phyloP scores from a whole-genome alignment of 2,329 filamentous ascomycete genomes.

The Aspergillus sergii region DNA sequence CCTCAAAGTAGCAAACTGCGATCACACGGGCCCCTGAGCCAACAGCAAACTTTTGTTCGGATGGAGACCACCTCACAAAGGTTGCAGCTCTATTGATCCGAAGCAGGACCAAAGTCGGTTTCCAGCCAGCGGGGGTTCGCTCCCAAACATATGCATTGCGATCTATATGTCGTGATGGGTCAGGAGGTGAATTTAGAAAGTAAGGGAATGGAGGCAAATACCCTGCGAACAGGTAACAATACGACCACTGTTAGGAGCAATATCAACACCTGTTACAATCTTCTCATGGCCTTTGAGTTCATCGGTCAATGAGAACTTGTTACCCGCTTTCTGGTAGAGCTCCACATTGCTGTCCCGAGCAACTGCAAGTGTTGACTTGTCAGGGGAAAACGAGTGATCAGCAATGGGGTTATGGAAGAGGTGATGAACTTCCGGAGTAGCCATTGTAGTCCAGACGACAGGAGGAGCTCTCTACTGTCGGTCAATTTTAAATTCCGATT shows the following conservation, averaged over 20 bases:
- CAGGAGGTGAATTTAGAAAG: background rate
- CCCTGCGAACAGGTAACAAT: conserved; percentile 98
- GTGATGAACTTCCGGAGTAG: conserved; percentile 87
- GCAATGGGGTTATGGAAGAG: conserved; percentile 96
- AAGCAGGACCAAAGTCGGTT: conserved; percentile 93
- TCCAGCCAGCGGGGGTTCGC: conserved; percentile 87
- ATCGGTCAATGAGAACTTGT: conserved; percentile 80
- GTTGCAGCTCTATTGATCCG: conserved; percentile 96
- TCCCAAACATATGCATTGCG: conserved; percentile 99
- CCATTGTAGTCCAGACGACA: conserved; percentile 72
- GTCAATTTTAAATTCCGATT: conserved; percentile 6
- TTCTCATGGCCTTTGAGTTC: conserved; percentile 97
- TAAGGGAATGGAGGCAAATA: conserved; percentile 37
- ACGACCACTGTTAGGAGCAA: conserved; percentile 84
- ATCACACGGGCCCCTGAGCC: conserved; percentile 95
- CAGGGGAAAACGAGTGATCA: conserved; percentile 96
- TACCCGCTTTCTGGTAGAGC: conserved; percentile 76
- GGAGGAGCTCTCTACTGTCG: conserved; percentile 99
- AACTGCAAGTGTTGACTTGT: conserved; percentile 85
- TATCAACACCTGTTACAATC: conserved; percentile 92
- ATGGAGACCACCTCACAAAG: conserved; percentile 95
- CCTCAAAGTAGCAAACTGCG: conserved; percentile 96
- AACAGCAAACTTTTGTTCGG: conserved; percentile 95
- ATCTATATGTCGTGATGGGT: conserved; percentile 57
- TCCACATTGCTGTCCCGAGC: conserved; percentile 88